A percentile compares a stretch with the other conserved stretches of the same genome.
Evolutionary conservation across 169 alveolate species (phyloP).

Genomic region (Eimeria acervulina): DNA sequence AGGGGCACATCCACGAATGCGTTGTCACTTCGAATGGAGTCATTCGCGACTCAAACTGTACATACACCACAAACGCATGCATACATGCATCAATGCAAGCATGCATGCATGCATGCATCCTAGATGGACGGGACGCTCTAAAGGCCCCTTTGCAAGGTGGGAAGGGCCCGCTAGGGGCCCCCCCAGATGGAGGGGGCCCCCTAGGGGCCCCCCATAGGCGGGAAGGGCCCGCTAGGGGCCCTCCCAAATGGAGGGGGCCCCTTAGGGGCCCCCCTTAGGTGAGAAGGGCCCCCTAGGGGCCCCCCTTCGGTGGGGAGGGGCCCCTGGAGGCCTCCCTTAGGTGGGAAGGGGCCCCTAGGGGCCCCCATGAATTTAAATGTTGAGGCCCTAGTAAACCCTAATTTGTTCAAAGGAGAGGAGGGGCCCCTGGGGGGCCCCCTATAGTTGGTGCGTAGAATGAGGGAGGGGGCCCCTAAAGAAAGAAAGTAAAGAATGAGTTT

Average conservation of each 20-base stretch:
- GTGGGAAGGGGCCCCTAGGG: neutral
- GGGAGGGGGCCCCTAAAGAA: too few relatives aligned
- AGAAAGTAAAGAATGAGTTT: too few relatives aligned
- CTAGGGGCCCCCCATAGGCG: neutral
- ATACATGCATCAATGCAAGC: neutral
- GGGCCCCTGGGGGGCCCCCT: conserved; percentile 34
- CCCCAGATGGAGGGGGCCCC: neutral
- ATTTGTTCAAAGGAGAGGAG: too few relatives aligned
- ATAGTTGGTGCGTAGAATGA: too few relatives aligned
- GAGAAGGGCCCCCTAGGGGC: neutral
- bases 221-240: neutral
- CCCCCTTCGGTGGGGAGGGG: neutral
- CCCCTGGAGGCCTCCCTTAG: neutral
- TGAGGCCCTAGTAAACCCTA: too few relatives aligned
- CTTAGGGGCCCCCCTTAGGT: neutral
- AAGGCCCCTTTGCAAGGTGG: neutral
- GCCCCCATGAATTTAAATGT: too few relatives aligned
- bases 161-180: conserved; percentile 7
- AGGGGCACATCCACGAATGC: conserved; percentile 82
- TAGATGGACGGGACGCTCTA: neutral
- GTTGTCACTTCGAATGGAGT: conserved; percentile 83
- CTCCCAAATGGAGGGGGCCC: neutral
- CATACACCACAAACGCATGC: neutral
- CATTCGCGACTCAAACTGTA: conserved; percentile 70
- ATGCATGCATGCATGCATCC: neutral